Evolutionary conservation across 257 asterid species (phyloP).

Genomic region (Solanum megistacrolobum): DNA sequence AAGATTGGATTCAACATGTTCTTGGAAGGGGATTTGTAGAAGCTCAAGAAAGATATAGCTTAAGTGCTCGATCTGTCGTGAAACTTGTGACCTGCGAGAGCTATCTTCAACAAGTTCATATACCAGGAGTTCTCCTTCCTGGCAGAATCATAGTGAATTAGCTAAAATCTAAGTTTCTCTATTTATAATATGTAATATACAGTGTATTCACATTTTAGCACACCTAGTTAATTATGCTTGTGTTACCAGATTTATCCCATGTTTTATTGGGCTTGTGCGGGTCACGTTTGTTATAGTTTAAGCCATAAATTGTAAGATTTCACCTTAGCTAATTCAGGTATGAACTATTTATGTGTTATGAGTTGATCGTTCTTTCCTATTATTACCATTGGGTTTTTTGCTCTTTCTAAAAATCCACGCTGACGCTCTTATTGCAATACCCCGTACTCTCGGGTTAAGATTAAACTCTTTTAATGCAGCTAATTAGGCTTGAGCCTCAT

Average conservation of each 20-base stretch:
- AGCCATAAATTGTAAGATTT: background rate
- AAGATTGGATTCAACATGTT: conserved; percentile 54
- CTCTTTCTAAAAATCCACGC: background rate
- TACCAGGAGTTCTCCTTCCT: conserved; percentile 44
- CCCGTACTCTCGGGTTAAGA: background rate
- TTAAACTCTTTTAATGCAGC: background rate
- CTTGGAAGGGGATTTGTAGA: conserved; percentile 38
- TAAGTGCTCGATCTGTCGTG: conserved; percentile 37
- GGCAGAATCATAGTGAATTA: conserved; percentile 33
- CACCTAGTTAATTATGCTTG: background rate
- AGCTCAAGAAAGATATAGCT: conserved; percentile 43
- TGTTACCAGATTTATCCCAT: conserved; percentile 1
- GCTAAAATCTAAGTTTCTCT: conserved; percentile 15
- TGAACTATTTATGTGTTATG: background rate
- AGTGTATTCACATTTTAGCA: conserved; percentile 3
- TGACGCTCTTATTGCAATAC: background rate
- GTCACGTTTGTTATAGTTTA: background rate
- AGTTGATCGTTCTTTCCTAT: background rate
- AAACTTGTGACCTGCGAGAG: conserved; percentile 35
- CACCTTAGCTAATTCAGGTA: background rate
- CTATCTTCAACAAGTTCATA: conserved; percentile 5
- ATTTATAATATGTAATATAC: conserved; percentile 1
- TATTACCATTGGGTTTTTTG: background rate
- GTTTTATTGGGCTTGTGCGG: background rate
- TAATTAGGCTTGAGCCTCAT: background rate